Base-by-base conservation (phyloP, 1,284 basidiomycete genomes). In the Ganoderma sp. region DNA sequence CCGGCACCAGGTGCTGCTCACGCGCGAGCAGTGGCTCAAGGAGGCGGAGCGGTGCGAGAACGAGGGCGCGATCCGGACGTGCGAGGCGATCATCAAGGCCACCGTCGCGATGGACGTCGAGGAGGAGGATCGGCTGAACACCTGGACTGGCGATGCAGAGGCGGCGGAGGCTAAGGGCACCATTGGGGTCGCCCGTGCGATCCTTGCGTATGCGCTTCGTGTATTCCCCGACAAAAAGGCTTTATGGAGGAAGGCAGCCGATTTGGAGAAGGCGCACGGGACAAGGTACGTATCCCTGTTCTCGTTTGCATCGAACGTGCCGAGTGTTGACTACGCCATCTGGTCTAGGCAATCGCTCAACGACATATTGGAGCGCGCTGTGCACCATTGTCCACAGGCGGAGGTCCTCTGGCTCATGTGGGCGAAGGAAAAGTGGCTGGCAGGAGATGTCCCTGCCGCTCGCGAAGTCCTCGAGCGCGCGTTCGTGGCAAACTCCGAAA, bases 391-490 rank as follows among this genome's bases (percentile, higher is more conserved):
- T 76, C 97, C 97, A 0, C 94, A 96, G 73, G 96, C 96, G 1
- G 97, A 99, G 79, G 92, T 95, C 0, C 84, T 99, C 1, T 99
- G 98, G 97, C 87, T 99, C 58, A 97, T 98, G 94, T 90, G 93
- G 66, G 97, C 97, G 3, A 97, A 98, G 80, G 96, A 98, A 82
- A 94, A 94, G 77, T 97, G 96, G 95, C 78, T 94, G 12, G 88
- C 89, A 10, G 93, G 94, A 9, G 95, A 99, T 76, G 91, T 99
- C 12, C 87, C 90, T 1, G 92, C 90, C 15, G 95, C 97, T 0
- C 90, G 97, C 61, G 88, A 90, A 69, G 91, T 98, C 17, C 88
- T 99, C 17, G 94, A 92, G 69, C 88, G 88, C 56, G 96, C 98
- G 0, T 99, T 99, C 84, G 90, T 94, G 70, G 94, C 95, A 60